A percentile compares a stretch with the other conserved stretches of the same genome.
These are phyloP conservation scores for Pseudocercospora eumusae DNA, from an alignment of 2,329 filamentous ascomycete genomes.

Conservation along the genomic window DNA sequence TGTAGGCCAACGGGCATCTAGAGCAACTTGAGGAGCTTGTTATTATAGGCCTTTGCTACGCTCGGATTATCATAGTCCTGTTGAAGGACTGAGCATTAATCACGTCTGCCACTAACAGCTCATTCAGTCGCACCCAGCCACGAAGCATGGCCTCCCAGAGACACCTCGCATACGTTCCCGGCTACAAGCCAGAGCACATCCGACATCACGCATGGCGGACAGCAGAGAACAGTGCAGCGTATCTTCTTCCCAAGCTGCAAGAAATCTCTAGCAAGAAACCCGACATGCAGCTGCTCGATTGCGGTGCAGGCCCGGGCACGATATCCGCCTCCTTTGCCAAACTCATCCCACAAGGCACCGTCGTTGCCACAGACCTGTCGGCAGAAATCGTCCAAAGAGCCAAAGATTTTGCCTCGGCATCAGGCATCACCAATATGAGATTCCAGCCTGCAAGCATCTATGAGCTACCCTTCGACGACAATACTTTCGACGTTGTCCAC, in stretches of 20 bases:
- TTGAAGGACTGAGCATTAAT: too few species aligned
- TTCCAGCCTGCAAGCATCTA: conserved; percentile 43
- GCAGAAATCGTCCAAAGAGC: conserved; percentile 47
- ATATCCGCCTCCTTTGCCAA: conserved; percentile 49
- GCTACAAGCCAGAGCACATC: neutral
- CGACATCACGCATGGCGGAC: conserved; percentile 47
- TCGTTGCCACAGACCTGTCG: conserved; percentile 51
- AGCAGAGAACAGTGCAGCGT: conserved; percentile 46
- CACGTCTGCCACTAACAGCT: too few species aligned
- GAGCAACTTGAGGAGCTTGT: too few species aligned
- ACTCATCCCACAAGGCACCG: conserved; percentile 45
- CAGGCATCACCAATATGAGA: conserved; percentile 44
- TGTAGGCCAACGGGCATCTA: too few species aligned
- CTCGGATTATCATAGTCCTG: too few species aligned
- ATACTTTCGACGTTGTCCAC: conserved; percentile 60
- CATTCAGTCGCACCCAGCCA: neutral
- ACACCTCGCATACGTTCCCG: neutral
- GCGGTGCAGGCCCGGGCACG: conserved; percentile 52
- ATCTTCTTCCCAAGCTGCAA: conserved; percentile 38
- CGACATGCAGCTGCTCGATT: conserved; percentile 46
- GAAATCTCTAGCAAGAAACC: conserved; percentile 18
- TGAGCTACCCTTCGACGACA: conserved; percentile 47
- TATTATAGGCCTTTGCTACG: too few species aligned
- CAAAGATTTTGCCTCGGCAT: conserved; percentile 39
- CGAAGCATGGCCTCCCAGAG: neutral